A percentile compares a stretch with the other conserved stretches of the same genome.
Conservation (phyloP, 495 filamentous ascomycete genomes). For the Rostrohypoxylon terebratum region DNA sequence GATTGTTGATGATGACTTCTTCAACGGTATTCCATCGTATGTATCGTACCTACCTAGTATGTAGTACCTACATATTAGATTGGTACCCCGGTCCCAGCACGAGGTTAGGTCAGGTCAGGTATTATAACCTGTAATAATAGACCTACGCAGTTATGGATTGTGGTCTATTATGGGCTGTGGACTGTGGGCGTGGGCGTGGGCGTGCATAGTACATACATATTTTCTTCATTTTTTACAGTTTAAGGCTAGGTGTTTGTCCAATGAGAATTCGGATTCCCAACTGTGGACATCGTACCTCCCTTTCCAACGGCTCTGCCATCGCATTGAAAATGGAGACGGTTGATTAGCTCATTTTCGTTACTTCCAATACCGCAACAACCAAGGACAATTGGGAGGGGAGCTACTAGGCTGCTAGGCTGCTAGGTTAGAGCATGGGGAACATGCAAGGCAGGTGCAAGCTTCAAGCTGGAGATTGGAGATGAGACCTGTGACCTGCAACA, state of each 20-base stretch:
- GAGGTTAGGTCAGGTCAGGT: background rate
- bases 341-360: slow-evolving; percentile 40
- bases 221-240: slow-evolving; percentile 1
- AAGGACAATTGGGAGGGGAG: background rate
- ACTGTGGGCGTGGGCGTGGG: background rate
- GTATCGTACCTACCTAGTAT: slow-evolving; percentile 13
- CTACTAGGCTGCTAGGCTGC: too few relatives aligned
- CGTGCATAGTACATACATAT: background rate
- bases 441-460: slow-evolving; percentile 4
- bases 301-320: slow-evolving; percentile 28
- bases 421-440: background rate
- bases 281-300: slow-evolving; percentile 22
- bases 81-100: background rate
- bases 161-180: background rate
- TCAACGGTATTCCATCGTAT: slow-evolving; percentile 28
- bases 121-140: background rate
- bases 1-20: slow-evolving; percentile 40
- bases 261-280: slow-evolving; percentile 28
- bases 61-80: slow-evolving; percentile 24
- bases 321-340: slow-evolving; percentile 35
- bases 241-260: slow-evolving; percentile 27
- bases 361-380: slow-evolving; percentile 6
- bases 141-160: too few relatives aligned
- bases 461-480: slow-evolving; percentile 2
- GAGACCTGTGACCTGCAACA: slow-evolving; percentile 1